Conservation (phyloP, 148 eudicot species). For the Rhododendron mucronatum region DNA sequence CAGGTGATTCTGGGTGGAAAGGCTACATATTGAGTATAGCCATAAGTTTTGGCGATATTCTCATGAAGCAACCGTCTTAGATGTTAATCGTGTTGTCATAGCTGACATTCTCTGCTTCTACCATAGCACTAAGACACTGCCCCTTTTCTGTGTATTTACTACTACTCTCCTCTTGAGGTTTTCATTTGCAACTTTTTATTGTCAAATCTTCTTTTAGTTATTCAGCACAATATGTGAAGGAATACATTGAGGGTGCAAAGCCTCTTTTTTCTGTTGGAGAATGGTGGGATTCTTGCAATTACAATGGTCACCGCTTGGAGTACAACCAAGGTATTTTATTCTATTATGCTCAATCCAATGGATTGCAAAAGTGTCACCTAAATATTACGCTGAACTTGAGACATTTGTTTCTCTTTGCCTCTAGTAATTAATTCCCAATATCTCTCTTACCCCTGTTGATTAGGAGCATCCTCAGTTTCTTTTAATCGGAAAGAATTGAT, state of each 20-base stretch:
- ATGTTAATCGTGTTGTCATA: not conserved
- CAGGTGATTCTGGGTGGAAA: not conserved
- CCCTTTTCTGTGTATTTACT: not conserved
- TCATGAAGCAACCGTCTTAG: not conserved
- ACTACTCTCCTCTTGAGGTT: not conserved
- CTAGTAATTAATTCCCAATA: too few relatives aligned
- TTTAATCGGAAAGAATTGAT: not conserved
- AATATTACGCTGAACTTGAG: not conserved
- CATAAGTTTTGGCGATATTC: not conserved
- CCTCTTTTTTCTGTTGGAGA: conserved; percentile 88
- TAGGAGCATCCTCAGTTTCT: not conserved
- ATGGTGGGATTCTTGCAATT: conserved; percentile 93
- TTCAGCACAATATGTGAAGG: conserved; percentile 70
- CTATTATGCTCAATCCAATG: not conserved
- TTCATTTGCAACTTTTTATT: conserved; percentile 4
- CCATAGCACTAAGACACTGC: not conserved
- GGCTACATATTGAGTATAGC: not conserved
- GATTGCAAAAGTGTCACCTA: not conserved
- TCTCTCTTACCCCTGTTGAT: not conserved
- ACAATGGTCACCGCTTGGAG: conserved; percentile 55
- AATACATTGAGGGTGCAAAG: conserved; percentile 72
- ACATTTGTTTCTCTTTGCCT: not conserved
- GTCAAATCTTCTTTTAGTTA: conserved; percentile 39
- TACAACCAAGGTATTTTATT: conserved; percentile 71
- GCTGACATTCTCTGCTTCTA: not conserved